Evolutionary conservation across 2,329 filamentous ascomycete species (phyloP), one percentile per base, ranked within the genome.

Genomic region (Trichoderma sp.): DNA sequence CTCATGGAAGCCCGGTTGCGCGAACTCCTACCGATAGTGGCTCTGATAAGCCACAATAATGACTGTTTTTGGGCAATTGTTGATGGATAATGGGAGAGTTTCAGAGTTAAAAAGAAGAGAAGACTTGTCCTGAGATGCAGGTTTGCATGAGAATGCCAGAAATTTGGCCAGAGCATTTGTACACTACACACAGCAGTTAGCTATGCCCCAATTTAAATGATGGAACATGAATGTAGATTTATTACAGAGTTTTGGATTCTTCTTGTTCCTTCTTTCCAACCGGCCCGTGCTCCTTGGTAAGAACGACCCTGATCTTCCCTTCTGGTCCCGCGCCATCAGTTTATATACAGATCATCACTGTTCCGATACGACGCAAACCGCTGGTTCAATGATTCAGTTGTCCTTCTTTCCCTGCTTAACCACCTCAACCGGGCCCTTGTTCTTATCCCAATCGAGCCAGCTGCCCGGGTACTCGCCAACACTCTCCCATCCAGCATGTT

Each of bases 361-460:
- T 29, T 56, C 21, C 16, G 16, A 55, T 64, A 21, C 16, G 0
- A 40, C 49, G 31, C 49, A 55, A 55, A 55, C n/a, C 11, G n/a
- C 5, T 21, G 5, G 6, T 37, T 21, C n/a, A 27, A 52, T 49
- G 3, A 29, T 31, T 31, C 16, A 52, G 10, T n/a, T 56, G 70
- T 33, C 68, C 57, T 14, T 29, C 52, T 37, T 58, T n/a, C 35
- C 53, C 59, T 40, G 43, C 67, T 72, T 62, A 3, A 78, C 74
- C 71, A 71, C 76, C 69, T 81, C 78, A 4, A 79, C 76, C 77
- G 85, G 82, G 0, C 94, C 95, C 0, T 92, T 91, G 70, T 88
- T 90, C 76, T 81, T 86, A 72, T 85, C 85, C 96, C 96, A 98
- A 77, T 98, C 95, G 72, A 92, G 59, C 91, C 90, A 94, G 77